Conservation (phyloP, 768 basidiomycete species). For the Flagelloscypha sp. region DNA sequence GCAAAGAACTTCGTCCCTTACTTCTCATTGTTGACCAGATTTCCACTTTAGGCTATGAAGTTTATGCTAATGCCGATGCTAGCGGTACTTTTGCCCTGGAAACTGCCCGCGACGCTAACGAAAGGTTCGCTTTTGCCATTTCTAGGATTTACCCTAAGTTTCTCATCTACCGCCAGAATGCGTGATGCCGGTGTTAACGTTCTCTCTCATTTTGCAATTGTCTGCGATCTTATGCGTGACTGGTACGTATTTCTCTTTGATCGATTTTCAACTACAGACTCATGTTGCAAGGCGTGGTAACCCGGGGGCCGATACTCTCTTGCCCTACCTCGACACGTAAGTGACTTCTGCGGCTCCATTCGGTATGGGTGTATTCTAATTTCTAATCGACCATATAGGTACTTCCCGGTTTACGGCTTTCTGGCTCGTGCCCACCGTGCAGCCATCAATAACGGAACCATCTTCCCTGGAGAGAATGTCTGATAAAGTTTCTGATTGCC, state of each 20-base stretch:
- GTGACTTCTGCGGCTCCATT: slow-evolving; percentile 12
- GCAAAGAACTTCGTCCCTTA: no score
- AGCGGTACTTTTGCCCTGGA: slow-evolving; percentile 32
- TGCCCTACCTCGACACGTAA: slow-evolving; percentile 39
- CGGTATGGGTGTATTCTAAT: not conserved
- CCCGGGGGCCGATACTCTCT: slow-evolving; percentile 32
- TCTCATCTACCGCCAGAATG: slow-evolving; percentile 35
- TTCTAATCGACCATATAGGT: slow-evolving; percentile 12
- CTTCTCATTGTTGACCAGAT: no score
- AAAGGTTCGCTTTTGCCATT: slow-evolving; percentile 38
- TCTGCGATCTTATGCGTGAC: slow-evolving; percentile 40
- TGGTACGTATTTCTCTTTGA: no score
- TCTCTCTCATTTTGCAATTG: slow-evolving; percentile 35
- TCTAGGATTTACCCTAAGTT: slow-evolving; percentile 38
- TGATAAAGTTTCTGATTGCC: no score
- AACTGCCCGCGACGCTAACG: slow-evolving; percentile 37
- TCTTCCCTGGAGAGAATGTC: slow-evolving; percentile 17
- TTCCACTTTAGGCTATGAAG: slow-evolving; percentile 40
- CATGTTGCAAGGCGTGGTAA: no score
- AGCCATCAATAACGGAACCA: slow-evolving; percentile 20
- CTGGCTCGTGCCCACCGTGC: slow-evolving; percentile 23
- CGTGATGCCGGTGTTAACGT: slow-evolving; percentile 38
- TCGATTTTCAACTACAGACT: no score
- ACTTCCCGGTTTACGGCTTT: slow-evolving; percentile 23
- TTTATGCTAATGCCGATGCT: slow-evolving; percentile 40